Conservation (phyloP, 805 yeast species). For the Nakazawaea siamensis region DNA sequence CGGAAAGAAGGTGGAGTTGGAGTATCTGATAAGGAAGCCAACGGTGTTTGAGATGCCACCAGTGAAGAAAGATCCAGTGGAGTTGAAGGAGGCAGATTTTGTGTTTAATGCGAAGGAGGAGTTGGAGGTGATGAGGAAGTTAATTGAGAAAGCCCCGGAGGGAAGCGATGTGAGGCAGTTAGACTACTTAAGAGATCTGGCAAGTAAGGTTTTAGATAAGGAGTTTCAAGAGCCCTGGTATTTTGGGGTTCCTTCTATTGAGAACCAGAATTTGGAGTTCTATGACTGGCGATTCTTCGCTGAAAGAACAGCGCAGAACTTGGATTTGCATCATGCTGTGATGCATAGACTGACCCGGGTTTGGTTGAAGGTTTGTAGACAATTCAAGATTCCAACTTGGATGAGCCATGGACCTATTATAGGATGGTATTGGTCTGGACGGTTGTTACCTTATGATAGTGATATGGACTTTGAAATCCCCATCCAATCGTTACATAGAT, state of each 20-base stretch:
- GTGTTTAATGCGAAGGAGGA: slow-evolving; percentile 8
- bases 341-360: slow-evolving; percentile 37
- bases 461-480: slow-evolving; percentile 59
- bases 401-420: slow-evolving; percentile 53
- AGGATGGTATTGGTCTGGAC: slow-evolving; percentile 54
- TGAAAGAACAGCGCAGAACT: slow-evolving; percentile 25
- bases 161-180: slow-evolving; percentile 5
- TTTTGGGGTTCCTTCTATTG: slow-evolving; percentile 8
- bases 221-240: slow-evolving; percentile 10
- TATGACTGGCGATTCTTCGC: slow-evolving; percentile 45
- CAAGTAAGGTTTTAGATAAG: slow-evolving; percentile 5
- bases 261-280: slow-evolving; percentile 18
- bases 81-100: slow-evolving; percentile 4
- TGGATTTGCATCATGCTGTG: slow-evolving; percentile 25
- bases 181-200: slow-evolving; percentile 4
- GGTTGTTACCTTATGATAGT: slow-evolving; percentile 50
- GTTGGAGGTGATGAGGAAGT: slow-evolving; percentile 1
- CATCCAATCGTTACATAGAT: slow-evolving; percentile 17
- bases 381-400: slow-evolving; percentile 42
- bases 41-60: too few species aligned
- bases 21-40: too few species aligned
- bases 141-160: slow-evolving; percentile 5
- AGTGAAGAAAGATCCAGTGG: neutral
- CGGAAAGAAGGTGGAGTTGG: too few species aligned
- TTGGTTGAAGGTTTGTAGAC: slow-evolving; percentile 34